Percentiles rank a stretch among this genome's conserved stretches.
These are phyloP conservation scores for Paxillus involutus DNA, from an alignment of 768 basidiomycete genomes.

Conservation along the genomic window DNA sequence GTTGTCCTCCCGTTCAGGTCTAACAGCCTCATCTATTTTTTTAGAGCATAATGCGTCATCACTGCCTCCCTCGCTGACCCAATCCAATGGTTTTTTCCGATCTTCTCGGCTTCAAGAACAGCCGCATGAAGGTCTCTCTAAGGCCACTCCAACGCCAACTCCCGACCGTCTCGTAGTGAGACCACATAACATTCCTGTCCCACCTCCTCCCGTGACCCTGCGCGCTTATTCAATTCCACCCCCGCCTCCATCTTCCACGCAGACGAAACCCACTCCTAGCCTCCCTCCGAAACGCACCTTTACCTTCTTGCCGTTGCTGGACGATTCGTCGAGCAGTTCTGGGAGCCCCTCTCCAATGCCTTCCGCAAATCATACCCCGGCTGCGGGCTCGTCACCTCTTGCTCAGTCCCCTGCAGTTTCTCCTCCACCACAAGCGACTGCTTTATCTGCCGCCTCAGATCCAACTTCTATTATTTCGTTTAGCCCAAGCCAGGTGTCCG, in stretches of 20 bases:
- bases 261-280: not conserved
- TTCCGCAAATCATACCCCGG: not conserved
- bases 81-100: not conserved
- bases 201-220: slow-evolving; percentile 8
- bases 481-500: not conserved
- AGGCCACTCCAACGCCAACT: not conserved
- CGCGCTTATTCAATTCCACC: not conserved
- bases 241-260: not conserved
- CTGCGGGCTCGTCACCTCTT: not conserved
- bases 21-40: not conserved
- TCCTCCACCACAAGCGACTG: not conserved
- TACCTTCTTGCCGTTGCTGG: slow-evolving; percentile 6
- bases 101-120: not conserved
- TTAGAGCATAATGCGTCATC: not conserved
- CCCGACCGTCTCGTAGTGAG: not conserved
- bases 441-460: not conserved
- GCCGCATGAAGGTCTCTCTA: not conserved
- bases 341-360: not conserved
- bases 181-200: slow-evolving; percentile 12
- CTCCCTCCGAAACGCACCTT: slow-evolving; percentile 11
- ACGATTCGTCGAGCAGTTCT: slow-evolving; percentile 2
- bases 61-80: not conserved
- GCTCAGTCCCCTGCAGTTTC: not conserved
- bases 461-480: not conserved
- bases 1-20: not conserved